Conservation (phyloP, 352 stramenopile genomes). For the Globisporangium iwayamae region DNA sequence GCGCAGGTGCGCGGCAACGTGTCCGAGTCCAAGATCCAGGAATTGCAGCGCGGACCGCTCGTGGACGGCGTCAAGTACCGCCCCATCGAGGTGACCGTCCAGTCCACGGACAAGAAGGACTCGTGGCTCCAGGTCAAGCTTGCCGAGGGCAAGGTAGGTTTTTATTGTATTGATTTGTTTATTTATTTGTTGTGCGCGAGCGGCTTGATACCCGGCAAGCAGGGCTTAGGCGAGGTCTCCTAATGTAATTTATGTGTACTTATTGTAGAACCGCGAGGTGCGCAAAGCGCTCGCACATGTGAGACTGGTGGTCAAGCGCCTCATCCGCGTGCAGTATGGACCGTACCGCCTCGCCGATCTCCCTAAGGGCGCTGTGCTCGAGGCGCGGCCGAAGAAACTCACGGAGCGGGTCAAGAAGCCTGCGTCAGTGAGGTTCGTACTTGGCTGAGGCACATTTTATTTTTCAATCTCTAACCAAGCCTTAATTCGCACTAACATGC, state of each 20-base stretch:
- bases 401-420: constrained; percentile 18
- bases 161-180: background rate
- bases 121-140: constrained; percentile 88
- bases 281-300: constrained; percentile 86
- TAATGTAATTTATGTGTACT: background rate
- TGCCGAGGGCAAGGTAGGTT: constrained; percentile 77
- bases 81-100: constrained; percentile 60
- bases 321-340: constrained; percentile 89
- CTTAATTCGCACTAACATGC: background rate
- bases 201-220: background rate
- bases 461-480: background rate
- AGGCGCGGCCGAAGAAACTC: constrained; percentile 63
- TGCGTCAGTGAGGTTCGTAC: constrained; percentile 13
- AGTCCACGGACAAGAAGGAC: constrained; percentile 85
- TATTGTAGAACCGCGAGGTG: constrained; percentile 84
- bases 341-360: constrained; percentile 85
- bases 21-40: constrained; percentile 74
- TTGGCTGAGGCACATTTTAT: background rate
- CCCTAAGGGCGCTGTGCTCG: constrained; percentile 64
- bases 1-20: constrained; percentile 80
- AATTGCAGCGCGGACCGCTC: constrained; percentile 69
- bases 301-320: constrained; percentile 79
- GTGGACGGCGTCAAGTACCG: constrained; percentile 86
- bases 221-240: background rate
- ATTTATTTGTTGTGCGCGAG: background rate